Percentiles rank a stretch among this genome's conserved stretches.
Evolutionary conservation across 2,329 filamentous ascomycete genomes (phyloP).

Genomic region (Colletotrichum sp.): DNA sequence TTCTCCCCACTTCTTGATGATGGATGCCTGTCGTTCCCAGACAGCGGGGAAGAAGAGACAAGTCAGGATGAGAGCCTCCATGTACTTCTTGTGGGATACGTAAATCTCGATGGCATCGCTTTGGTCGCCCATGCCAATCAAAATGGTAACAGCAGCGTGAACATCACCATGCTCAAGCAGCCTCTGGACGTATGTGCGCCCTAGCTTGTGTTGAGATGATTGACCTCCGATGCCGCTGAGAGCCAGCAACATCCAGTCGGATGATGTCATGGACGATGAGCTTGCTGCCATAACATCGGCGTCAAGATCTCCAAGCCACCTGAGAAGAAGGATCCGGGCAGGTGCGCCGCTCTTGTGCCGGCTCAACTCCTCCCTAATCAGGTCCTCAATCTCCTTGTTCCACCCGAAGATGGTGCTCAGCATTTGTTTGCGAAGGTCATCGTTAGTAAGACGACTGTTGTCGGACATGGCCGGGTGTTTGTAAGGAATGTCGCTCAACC

Average conservation of each 20-base stretch:
- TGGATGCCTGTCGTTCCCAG: constrained; percentile 88
- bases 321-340: constrained; percentile 81
- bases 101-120: constrained; percentile 98
- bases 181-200: constrained; percentile 87
- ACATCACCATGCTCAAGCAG: constrained; percentile 89
- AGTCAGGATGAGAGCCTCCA: constrained; percentile 91
- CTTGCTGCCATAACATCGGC: constrained; percentile 81
- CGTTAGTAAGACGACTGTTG: constrained; percentile 68
- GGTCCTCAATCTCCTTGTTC: constrained; percentile 80
- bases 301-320: constrained; percentile 90
- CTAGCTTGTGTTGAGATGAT: constrained; percentile 86
- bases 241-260: constrained; percentile 96
- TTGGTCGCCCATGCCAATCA: constrained; percentile 89
- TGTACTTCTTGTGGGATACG: constrained; percentile 85
- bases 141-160: constrained; percentile 89
- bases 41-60: constrained; percentile 83
- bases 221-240: constrained; percentile 81
- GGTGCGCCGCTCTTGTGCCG: constrained; percentile 77
- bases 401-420: constrained; percentile 93
- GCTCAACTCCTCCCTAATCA: constrained; percentile 85
- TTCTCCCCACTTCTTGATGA: constrained; percentile 95
- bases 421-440: constrained; percentile 90
- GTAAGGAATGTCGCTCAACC: constrained; percentile 84
- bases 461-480: constrained; percentile 68
- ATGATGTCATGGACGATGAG: constrained; percentile 86